Evolutionary conservation across 768 basidiomycete genomes (phyloP), one percentile per base, ranked within the genome.

Genomic region (Suillus luteus): DNA sequence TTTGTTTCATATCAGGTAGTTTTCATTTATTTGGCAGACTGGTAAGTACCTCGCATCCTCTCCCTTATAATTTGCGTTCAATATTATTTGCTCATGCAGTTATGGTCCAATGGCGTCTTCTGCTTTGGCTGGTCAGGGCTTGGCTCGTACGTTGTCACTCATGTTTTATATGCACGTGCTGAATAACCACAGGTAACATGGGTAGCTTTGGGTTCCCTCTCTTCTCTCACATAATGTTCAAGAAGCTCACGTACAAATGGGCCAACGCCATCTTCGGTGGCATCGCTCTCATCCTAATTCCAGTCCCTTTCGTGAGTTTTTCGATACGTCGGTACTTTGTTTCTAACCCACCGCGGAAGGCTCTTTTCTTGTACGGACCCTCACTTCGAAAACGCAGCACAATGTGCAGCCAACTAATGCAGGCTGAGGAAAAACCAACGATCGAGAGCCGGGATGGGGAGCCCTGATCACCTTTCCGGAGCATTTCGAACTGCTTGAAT

Each of bases 21-120:
- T 4, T 87, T 86, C 71, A 79, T 83, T 10, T 87, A 86, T 67
- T 70, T 89, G 7, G 84, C 87, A 1, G 86, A 89, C 72, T 86
- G 85, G 80, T 87, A 68, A 14, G 80, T 64, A 22, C n/a, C 9
- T 37, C 5, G 55, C 6, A 24, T 14, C 14, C 3, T 38, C 22
- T 38, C 22, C 15, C 5, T 38, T 9, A 15, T 35, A 24, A 22
- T 38, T 4, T 38, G 14, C 22, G 22, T 57, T 57, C 3, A 38
- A 43, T 15, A 46, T 60, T 6, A 68, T 67, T 22, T 24, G 35
- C 17, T 14, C 33, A 55, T 78, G 22, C 35, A 72, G 83, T 65
- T 85, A 85, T 68, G 83, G 83, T 2, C 80, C 80, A 1, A 88
- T 84, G 71, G 87, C 88, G 1, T 88, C 86, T 0, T 87, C 86